These are phyloP conservation scores for Agastache rugosa DNA, from an alignment of 257 asterid species.

Conservation along the genomic window DNA sequence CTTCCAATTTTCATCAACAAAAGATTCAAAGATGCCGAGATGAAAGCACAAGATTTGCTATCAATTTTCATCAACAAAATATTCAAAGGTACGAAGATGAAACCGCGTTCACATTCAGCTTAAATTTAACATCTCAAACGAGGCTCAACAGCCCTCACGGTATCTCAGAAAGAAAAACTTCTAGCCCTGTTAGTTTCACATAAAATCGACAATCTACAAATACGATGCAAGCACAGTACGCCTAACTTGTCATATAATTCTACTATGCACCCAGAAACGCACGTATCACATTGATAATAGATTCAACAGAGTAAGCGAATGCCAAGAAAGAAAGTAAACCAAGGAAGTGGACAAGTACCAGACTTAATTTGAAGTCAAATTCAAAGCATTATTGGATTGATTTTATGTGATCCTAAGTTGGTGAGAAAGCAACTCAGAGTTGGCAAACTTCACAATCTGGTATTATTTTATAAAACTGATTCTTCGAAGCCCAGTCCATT, in stretches of 20 bases:
- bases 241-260: not conserved
- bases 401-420: constrained; percentile 28
- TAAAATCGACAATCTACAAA: not conserved
- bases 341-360: constrained; percentile 20
- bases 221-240: not conserved
- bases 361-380: constrained; percentile 13
- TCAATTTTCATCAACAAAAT: not conserved
- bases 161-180: not conserved
- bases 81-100: not conserved
- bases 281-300: not conserved
- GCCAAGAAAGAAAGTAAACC: constrained; percentile 20
- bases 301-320: not conserved
- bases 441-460: constrained; percentile 26
- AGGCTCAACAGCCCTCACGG: not conserved
- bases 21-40: constrained; percentile 1
- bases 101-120: not conserved
- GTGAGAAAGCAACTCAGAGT: constrained; percentile 34
- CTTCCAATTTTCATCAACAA: constrained; percentile 18
- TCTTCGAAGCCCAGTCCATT: not conserved
- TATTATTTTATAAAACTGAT: not conserved
- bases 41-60: not conserved
- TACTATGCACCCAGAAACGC: not conserved
- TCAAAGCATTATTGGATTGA: constrained; percentile 25
- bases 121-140: not conserved
- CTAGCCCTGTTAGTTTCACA: not conserved